These are phyloP conservation scores for Dactylellina drechsleri DNA, from an alignment of 2,329 filamentous ascomycete genomes.

Conservation along the genomic window DNA sequence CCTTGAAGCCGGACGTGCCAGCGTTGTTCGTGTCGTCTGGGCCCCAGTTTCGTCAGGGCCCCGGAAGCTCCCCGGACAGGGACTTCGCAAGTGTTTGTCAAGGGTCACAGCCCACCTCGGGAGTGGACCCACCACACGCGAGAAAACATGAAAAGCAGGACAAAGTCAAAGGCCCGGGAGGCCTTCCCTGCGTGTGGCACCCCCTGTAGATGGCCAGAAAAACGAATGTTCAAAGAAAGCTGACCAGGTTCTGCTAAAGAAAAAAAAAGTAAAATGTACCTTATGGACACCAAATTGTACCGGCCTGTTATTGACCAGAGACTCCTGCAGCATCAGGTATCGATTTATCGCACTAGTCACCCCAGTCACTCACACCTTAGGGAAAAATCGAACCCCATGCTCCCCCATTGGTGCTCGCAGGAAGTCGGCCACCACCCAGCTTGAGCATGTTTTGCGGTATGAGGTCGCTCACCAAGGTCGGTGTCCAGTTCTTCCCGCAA, in stretches of 20 bases:
- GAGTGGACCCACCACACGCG: constrained; percentile 20
- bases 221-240: neutral
- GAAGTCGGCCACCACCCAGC: constrained; percentile 43
- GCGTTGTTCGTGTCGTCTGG: constrained; percentile 24
- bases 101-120: constrained; percentile 27
- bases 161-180: neutral
- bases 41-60: neutral
- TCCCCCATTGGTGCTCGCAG: constrained; percentile 42
- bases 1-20: constrained; percentile 14
- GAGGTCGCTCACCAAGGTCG: constrained; percentile 35
- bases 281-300: constrained; percentile 36
- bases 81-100: constrained; percentile 19
- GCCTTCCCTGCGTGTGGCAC: constrained; percentile 7
- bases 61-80: constrained; percentile 9
- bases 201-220: constrained; percentile 15
- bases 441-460: constrained; percentile 36
- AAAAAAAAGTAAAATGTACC: constrained; percentile 38
- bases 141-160: neutral
- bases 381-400: constrained; percentile 45
- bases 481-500: constrained; percentile 40
- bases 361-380: constrained; percentile 51
- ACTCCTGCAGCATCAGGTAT: constrained; percentile 31
- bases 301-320: constrained; percentile 46
- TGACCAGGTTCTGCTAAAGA: constrained; percentile 28
- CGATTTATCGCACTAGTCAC: constrained; percentile 39